Percentiles rank a stretch among this genome's conserved stretches.
phyloP scores from a whole-genome alignment of 202 grass and related monocot genomes.

The Dendrocalamus latiflorus region DNA sequence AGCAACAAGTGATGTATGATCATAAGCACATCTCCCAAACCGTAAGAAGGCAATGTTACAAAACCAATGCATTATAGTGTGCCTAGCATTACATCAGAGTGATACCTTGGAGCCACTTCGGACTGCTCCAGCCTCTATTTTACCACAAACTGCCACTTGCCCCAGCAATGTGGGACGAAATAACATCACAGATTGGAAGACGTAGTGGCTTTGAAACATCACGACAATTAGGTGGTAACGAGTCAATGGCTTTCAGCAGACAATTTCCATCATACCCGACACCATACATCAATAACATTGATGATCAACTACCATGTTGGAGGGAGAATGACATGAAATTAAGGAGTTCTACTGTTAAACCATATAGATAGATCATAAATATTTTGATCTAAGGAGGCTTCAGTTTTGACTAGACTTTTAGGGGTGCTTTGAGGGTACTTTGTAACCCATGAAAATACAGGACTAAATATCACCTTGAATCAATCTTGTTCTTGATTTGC shows the following conservation, averaged over 20 bases:
- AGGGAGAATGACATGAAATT: background rate
- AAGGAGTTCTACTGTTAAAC: background rate
- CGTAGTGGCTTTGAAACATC: constrained; percentile 63
- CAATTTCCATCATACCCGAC: constrained; percentile 63
- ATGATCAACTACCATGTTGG: background rate
- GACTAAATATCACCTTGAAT: too few species aligned
- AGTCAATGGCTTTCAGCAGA: constrained; percentile 69
- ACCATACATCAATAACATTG: constrained; percentile 7
- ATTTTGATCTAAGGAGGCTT: too few species aligned
- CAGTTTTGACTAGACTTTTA: too few species aligned
- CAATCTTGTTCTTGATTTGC: too few species aligned
- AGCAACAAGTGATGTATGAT: too few species aligned
- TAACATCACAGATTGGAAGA: constrained; percentile 83
- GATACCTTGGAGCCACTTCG: constrained; percentile 70
- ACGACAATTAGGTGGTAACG: constrained; percentile 37
- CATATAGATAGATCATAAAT: too few species aligned
- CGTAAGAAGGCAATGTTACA: background rate
- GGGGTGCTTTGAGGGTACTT: too few species aligned
- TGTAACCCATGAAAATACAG: too few species aligned
- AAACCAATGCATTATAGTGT: background rate
- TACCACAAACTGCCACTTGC: constrained; percentile 70
- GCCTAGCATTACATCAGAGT: background rate
- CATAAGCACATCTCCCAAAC: background rate
- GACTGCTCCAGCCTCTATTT: constrained; percentile 64
- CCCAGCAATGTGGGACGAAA: constrained; percentile 51